Conservation (phyloP, 2,329 filamentous ascomycete genomes). For the Fusarium nematophilum region DNA sequence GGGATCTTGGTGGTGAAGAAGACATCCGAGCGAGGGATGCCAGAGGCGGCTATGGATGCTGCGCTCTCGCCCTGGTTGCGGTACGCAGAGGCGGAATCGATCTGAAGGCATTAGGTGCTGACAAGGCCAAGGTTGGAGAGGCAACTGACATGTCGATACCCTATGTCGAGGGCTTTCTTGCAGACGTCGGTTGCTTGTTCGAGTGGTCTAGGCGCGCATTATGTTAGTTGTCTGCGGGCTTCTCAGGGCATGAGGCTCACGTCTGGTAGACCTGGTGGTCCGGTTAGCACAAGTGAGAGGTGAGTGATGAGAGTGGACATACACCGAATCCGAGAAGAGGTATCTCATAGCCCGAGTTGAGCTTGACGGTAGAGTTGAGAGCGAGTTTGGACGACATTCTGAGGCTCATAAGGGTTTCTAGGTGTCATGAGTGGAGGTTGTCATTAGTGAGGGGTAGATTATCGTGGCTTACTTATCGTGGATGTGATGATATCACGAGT, state of each 20-base stretch:
- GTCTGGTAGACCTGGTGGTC: conserved; percentile 62
- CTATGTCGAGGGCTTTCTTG: conserved; percentile 59
- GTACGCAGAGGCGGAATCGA: conserved; percentile 66
- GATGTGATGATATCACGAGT: neutral
- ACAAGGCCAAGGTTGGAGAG: neutral
- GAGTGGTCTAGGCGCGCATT: conserved; percentile 42
- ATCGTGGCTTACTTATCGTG: neutral
- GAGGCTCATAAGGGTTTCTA: conserved; percentile 23
- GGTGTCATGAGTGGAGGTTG: neutral
- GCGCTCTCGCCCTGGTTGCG: conserved; percentile 62
- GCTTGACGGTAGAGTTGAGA: conserved; percentile 61
- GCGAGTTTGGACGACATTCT: conserved; percentile 60
- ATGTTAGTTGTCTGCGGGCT: conserved; percentile 6
- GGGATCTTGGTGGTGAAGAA: conserved; percentile 69
- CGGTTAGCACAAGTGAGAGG: conserved; percentile 15
- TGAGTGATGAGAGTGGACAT: conserved; percentile 41
- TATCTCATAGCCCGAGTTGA: conserved; percentile 65
- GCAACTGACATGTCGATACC: conserved; percentile 63
- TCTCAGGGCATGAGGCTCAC: conserved; percentile 49
- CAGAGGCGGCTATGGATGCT: conserved; percentile 55
- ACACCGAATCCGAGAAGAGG: conserved; percentile 66
- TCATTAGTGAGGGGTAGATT: conserved; percentile 17
- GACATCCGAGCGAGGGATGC: conserved; percentile 59
- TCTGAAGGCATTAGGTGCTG: conserved; percentile 45
- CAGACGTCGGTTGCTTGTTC: conserved; percentile 50